These are phyloP conservation scores for Phylloporus sp. DNA, from an alignment of 768 basidiomycete species.

Conservation along the genomic window DNA sequence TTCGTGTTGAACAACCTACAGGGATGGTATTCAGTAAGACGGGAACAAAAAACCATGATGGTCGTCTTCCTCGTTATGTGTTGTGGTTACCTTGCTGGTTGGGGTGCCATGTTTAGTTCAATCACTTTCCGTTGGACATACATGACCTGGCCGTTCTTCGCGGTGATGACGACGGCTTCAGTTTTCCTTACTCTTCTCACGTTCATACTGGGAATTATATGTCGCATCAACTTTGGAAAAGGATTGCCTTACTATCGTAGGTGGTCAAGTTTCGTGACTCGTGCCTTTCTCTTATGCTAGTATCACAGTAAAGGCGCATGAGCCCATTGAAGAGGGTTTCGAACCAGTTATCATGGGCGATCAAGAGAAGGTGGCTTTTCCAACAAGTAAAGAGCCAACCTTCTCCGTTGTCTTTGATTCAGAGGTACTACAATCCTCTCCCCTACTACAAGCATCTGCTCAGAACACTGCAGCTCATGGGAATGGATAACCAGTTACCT, in stretches of 20 bases:
- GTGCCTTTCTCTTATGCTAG: conserved; percentile 1
- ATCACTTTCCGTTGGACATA: conserved; percentile 76
- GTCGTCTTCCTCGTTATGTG: conserved; percentile 60
- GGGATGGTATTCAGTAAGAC: conserved; percentile 77
- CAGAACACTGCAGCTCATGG: conserved; percentile 20
- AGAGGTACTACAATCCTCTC: conserved; percentile 32
- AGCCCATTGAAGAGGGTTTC: conserved; percentile 46
- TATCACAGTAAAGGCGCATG: conserved; percentile 50
- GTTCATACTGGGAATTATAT: conserved; percentile 60
- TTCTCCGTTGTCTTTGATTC: conserved; percentile 41
- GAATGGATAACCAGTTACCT: not conserved
- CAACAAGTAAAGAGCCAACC: conserved; percentile 51
- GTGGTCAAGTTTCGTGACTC: conserved; percentile 21
- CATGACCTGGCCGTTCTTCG: conserved; percentile 70
- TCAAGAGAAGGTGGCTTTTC: conserved; percentile 62
- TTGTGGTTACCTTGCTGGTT: conserved; percentile 59
- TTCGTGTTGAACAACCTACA: conserved; percentile 19
- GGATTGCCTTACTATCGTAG: conserved; percentile 64
- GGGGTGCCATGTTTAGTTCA: conserved; percentile 71
- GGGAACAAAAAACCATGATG: conserved; percentile 58
- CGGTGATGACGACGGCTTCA: conserved; percentile 55
- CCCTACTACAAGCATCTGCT: conserved; percentile 38
- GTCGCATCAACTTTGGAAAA: conserved; percentile 74
- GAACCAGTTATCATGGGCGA: conserved; percentile 30
- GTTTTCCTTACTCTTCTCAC: conserved; percentile 52